Evolutionary conservation across 1,284 basidiomycete species (phyloP).

Genomic region (Cryptococcus wingfieldii): DNA sequence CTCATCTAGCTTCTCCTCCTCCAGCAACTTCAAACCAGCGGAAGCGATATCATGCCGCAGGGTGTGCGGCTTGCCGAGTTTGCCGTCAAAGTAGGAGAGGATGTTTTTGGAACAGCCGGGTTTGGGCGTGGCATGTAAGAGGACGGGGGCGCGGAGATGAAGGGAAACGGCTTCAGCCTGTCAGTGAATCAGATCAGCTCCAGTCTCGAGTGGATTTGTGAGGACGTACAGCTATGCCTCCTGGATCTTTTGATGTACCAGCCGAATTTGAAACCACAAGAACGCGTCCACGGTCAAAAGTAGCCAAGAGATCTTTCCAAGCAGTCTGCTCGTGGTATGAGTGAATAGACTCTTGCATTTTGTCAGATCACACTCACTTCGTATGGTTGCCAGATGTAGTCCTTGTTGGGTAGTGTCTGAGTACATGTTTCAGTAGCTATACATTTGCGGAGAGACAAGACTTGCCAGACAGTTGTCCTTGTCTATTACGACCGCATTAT

Average conservation of each 20-base stretch:
- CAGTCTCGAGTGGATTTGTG: not conserved
- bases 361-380: conserved; percentile 50
- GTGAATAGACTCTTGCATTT: conserved; percentile 16
- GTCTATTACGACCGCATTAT: conserved; percentile 85
- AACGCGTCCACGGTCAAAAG: conserved; percentile 74
- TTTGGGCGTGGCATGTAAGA: conserved; percentile 71
- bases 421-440: not conserved
- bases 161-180: conserved; percentile 81
- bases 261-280: conserved; percentile 93
- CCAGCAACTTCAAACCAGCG: conserved; percentile 2
- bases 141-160: conserved; percentile 73
- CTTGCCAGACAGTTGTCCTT: conserved; percentile 93
- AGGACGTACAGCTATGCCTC: conserved; percentile 65
- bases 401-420: conserved; percentile 71
- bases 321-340: conserved; percentile 54
- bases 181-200: not conserved
- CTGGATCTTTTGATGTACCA: conserved; percentile 72
- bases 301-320: conserved; percentile 67
- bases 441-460: conserved; percentile 8
- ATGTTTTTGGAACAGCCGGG: conserved; percentile 71
- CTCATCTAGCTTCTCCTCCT: conserved; percentile 30
- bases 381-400: conserved; percentile 68
- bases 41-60: conserved; percentile 9
- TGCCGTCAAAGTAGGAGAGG: conserved; percentile 56
- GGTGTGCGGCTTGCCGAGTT: conserved; percentile 24